A percentile compares a stretch with the other conserved stretches of the same genome.
These are phyloP conservation scores for Yarrowia osloensis DNA, from an alignment of 805 yeast species.

Conservation along the genomic window DNA sequence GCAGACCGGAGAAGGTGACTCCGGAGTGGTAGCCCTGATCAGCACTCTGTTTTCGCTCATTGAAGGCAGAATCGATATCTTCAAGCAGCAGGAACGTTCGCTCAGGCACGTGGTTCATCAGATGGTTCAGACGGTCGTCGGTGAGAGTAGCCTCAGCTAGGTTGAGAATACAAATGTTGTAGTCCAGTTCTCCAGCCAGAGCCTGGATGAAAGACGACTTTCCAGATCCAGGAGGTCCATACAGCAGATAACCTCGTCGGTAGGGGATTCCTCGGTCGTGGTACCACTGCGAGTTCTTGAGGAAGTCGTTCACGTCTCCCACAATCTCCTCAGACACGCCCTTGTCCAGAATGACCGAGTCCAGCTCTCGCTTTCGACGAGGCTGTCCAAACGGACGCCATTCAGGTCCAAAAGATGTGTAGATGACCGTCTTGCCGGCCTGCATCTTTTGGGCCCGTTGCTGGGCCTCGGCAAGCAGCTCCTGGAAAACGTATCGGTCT, in stretches of 20 bases:
- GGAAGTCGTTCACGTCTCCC: slow-evolving; percentile 75
- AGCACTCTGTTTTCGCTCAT: slow-evolving; percentile 68
- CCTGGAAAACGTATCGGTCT: slow-evolving; percentile 69
- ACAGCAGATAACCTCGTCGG: slow-evolving; percentile 87
- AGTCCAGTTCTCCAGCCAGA: slow-evolving; percentile 92
- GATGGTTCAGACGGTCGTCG: slow-evolving; percentile 89
- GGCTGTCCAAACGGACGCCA: slow-evolving; percentile 99
- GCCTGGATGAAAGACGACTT: slow-evolving; percentile 96
- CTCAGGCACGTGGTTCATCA: slow-evolving; percentile 95
- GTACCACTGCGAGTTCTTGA: slow-evolving; percentile 84
- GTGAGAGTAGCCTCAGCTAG: slow-evolving; percentile 88
- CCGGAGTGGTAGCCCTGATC: slow-evolving; percentile 83
- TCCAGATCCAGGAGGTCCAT: slow-evolving; percentile 98
- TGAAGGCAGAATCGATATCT: slow-evolving; percentile 96
- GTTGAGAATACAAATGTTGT: slow-evolving; percentile 90
- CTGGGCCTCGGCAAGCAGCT: slow-evolving; percentile 81
- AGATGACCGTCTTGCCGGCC: slow-evolving; percentile 92
- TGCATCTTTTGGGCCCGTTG: slow-evolving; percentile 73
- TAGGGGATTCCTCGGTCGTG: slow-evolving; percentile 96
- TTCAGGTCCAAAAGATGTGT: slow-evolving; percentile 96
- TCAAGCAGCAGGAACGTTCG: slow-evolving; percentile 82
- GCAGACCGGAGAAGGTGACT: slow-evolving; percentile 90
- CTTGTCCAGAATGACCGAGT: slow-evolving; percentile 80
- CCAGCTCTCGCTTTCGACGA: slow-evolving; percentile 77
- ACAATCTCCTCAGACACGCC: slow-evolving; percentile 69